Percentiles rank a stretch among this genome's conserved stretches.
phyloP scores from a whole-genome alignment of 2,329 filamentous ascomycete species.

The Cladophialophora bantiana region DNA sequence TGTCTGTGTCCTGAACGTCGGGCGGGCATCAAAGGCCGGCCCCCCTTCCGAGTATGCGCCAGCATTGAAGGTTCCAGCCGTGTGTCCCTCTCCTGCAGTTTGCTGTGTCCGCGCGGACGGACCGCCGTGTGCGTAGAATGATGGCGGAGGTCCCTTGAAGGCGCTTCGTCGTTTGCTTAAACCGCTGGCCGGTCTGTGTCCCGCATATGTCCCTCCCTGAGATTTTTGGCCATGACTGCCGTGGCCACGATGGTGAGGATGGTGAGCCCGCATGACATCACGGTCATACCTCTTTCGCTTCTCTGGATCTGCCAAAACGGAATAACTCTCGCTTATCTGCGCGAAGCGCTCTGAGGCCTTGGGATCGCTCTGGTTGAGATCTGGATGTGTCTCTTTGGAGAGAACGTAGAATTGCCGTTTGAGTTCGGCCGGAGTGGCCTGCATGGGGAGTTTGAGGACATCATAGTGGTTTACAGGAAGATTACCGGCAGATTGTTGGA shows the following conservation, averaged over 20 bases:
- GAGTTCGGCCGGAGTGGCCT: constrained; percentile 76
- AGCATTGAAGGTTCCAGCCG: constrained; percentile 34
- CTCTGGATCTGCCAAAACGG: constrained; percentile 72
- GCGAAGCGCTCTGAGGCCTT: constrained; percentile 77
- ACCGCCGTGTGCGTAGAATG: constrained; percentile 79
- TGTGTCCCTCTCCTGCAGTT: constrained; percentile 13
- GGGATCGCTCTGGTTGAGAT: constrained; percentile 82
- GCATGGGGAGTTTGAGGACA: constrained; percentile 72
- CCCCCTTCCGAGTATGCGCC: constrained; percentile 41
- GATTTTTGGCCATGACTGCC: constrained; percentile 44
- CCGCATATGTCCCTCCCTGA: constrained; percentile 37
- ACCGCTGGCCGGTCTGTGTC: constrained; percentile 74
- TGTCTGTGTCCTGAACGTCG: constrained; percentile 77
- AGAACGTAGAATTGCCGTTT: constrained; percentile 94
- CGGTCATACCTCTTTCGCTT: constrained; percentile 85
- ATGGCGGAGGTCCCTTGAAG: constrained; percentile 86
- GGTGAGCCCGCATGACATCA: constrained; percentile 49
- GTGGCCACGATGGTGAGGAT: constrained; percentile 43
- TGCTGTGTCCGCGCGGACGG: constrained; percentile 68
- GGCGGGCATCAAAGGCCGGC: constrained; percentile 73
- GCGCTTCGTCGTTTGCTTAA: constrained; percentile 76
- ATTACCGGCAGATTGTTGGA: constrained; percentile 25
- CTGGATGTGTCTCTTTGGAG: constrained; percentile 90
- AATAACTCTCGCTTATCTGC: constrained; percentile 83
- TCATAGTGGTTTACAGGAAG: constrained; percentile 75